These are phyloP conservation scores for Prunus armeniaca DNA, from an alignment of 306 rosid genomes.

Conservation along the genomic window DNA sequence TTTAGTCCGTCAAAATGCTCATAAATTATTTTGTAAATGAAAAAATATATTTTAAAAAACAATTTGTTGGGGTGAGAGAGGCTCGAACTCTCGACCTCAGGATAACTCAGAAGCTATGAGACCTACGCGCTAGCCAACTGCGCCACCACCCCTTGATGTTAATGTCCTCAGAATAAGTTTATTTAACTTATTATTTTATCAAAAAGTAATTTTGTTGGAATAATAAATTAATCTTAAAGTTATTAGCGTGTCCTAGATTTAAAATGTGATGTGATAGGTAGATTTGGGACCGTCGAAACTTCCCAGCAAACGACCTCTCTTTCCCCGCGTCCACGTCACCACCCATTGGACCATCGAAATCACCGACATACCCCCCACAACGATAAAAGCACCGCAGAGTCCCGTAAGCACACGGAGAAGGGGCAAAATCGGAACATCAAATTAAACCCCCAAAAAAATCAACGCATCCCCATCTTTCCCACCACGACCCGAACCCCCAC, in stretches of 20 bases:
- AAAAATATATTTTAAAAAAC: too few species aligned
- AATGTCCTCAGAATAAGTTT: fast-evolving
- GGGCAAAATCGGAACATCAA: conserved; percentile 18
- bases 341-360: background rate
- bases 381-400: background rate
- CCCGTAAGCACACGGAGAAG: background rate
- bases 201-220: too few species aligned
- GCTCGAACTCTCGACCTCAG: conserved; percentile 87
- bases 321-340: conserved; percentile 9
- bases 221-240: background rate
- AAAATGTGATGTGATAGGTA: background rate
- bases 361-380: conserved; percentile 8
- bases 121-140: conserved; percentile 88
- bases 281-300: background rate
- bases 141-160: conserved; percentile 56
- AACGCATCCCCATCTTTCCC: background rate
- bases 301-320: background rate
- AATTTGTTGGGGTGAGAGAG: conserved; percentile 57
- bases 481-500: background rate
- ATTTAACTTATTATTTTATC: too few species aligned
- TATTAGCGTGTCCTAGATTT: background rate
- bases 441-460: background rate
- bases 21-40: too few species aligned
- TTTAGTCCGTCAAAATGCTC: too few species aligned
- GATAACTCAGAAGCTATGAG: conserved; percentile 72